Percentiles rank a stretch among this genome's conserved stretches.
These are phyloP conservation scores for Paecilomyces formosus DNA, from an alignment of 2,329 filamentous ascomycete genomes.

Conservation along the genomic window DNA sequence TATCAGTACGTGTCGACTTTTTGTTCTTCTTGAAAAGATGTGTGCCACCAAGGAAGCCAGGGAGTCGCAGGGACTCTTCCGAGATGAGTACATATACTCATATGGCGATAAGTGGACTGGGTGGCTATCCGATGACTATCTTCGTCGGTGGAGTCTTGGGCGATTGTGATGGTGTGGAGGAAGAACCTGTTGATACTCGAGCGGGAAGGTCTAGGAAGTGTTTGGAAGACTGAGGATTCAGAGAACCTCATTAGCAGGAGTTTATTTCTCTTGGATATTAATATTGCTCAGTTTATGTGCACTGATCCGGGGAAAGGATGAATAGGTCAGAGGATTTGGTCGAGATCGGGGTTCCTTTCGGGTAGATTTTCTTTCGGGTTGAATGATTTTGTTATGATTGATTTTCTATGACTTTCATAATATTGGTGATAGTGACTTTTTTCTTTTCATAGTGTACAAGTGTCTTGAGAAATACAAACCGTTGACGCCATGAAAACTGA, in stretches of 20 bases:
- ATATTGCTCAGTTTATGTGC: not conserved
- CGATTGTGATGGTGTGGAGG: not conserved
- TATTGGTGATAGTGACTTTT: conserved; percentile 1
- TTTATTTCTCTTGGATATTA: not conserved
- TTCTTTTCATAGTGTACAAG: not conserved
- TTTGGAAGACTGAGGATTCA: not conserved
- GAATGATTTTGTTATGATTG: not conserved
- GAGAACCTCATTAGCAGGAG: not conserved
- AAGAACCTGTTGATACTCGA: not conserved
- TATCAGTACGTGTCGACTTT: conserved; percentile 22
- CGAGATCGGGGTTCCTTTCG: not conserved
- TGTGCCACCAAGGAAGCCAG: conserved; percentile 28
- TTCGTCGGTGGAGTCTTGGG: not conserved
- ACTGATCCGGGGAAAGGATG: not conserved
- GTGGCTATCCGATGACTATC: not conserved
- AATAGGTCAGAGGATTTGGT: not conserved
- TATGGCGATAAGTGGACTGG: conserved; percentile 3
- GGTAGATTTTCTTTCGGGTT: not conserved
- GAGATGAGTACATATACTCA: conserved; percentile 16
- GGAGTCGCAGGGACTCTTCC: conserved; percentile 23
- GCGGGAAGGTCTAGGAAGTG: not conserved
- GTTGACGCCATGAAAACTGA: not conserved
- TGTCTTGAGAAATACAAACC: not conserved
- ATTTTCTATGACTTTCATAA: not conserved
- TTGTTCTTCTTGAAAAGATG: conserved; percentile 23